Evolutionary conservation across 306 rosid genomes (phyloP).

Genomic region (Cucumis sativus): DNA sequence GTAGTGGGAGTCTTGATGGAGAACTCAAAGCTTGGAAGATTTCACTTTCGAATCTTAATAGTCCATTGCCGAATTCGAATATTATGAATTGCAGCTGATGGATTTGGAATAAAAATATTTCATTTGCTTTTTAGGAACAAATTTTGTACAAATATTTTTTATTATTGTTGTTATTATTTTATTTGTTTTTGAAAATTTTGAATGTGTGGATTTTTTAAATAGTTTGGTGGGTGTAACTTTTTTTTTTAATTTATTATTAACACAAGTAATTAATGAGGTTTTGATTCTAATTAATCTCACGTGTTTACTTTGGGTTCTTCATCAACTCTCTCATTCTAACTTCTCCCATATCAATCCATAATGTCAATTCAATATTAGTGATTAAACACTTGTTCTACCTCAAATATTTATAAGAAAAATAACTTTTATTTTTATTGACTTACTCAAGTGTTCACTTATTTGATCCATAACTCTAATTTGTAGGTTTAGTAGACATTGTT

Average conservation of each 20-base stretch:
- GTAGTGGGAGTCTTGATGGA: conserved; percentile 79
- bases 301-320: background rate
- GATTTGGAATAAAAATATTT: background rate
- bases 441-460: no score
- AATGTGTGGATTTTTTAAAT: background rate
- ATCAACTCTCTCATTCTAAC: background rate
- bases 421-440: no score
- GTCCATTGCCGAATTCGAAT: background rate
- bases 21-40: conserved; percentile 72
- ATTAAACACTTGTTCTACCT: no score
- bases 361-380: no score
- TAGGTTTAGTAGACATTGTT: no score
- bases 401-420: no score
- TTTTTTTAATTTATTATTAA: background rate
- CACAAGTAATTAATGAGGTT: background rate
- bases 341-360: no score
- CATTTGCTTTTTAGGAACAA: background rate
- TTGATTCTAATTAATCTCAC: background rate
- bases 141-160: background rate
- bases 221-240: background rate
- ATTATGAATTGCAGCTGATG: background rate
- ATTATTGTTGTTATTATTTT: background rate
- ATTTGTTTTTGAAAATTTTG: background rate
- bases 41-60: conserved; percentile 5
- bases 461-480: no score